Evolutionary conservation across 768 basidiomycete genomes (phyloP).

Genomic region (Psilocybe azurescens): DNA sequence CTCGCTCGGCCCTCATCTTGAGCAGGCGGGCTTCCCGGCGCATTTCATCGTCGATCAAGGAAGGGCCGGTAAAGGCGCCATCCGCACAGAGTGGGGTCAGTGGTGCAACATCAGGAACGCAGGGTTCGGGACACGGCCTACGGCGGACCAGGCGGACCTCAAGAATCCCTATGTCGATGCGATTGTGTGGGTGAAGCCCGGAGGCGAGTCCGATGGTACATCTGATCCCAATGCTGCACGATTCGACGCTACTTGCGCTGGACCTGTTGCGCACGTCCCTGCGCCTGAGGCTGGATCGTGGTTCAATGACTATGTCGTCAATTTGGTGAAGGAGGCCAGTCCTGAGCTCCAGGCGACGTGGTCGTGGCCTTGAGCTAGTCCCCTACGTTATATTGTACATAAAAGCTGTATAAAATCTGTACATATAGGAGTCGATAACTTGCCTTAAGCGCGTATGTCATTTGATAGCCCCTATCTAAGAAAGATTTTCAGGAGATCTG

Average conservation of each 20-base stretch:
- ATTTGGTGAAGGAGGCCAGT: slow-evolving; percentile 3
- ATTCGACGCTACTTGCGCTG: slow-evolving; percentile 34
- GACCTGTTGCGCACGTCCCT: slow-evolving; percentile 31
- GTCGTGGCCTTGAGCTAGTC: background rate
- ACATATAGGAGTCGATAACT: too few relatives aligned
- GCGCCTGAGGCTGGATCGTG: slow-evolving; percentile 43
- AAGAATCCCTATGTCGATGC: slow-evolving; percentile 39
- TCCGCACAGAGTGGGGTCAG: slow-evolving; percentile 25
- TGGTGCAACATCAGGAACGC: slow-evolving; percentile 32
- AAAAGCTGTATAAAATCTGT: background rate
- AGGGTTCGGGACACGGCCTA: slow-evolving; percentile 40
- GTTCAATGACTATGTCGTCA: slow-evolving; percentile 27
- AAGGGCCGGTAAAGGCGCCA: slow-evolving; percentile 31
- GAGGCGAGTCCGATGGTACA: slow-evolving; percentile 46
- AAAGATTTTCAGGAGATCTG: too few relatives aligned
- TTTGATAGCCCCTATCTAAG: too few relatives aligned
- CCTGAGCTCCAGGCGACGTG: background rate
- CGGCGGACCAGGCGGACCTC: slow-evolving; percentile 24
- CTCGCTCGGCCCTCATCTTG: slow-evolving; percentile 34
- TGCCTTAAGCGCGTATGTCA: too few relatives aligned
- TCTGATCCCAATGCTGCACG: slow-evolving; percentile 35
- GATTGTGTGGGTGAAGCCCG: slow-evolving; percentile 48
- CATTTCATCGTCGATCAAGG: slow-evolving; percentile 45
- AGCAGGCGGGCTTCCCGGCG: slow-evolving; percentile 33
- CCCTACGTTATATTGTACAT: background rate